Evolutionary conservation across 768 basidiomycete species (phyloP).

Genomic region (Boletus fagicola): DNA sequence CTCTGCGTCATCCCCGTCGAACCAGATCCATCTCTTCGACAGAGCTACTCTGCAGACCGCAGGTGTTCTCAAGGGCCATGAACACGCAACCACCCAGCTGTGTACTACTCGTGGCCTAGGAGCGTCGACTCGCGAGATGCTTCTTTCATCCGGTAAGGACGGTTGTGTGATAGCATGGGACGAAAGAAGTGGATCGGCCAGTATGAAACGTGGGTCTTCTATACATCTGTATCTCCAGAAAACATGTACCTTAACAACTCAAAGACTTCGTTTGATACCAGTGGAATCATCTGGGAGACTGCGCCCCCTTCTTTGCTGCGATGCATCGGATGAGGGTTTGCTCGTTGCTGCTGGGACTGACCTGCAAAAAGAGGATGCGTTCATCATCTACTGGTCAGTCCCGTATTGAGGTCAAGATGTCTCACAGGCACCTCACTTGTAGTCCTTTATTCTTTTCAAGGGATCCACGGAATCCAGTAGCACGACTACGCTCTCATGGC

Average conservation of each 20-base stretch:
- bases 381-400: conserved; percentile 78
- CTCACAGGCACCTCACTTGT: conserved; percentile 3
- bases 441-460: conserved; percentile 37
- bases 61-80: conserved; percentile 56
- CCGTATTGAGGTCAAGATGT: background rate
- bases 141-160: conserved; percentile 70
- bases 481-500: conserved; percentile 70
- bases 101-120: conserved; percentile 43
- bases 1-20: conserved; percentile 57
- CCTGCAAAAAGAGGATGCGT: conserved; percentile 75
- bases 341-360: conserved; percentile 84
- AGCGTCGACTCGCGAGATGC: conserved; percentile 39
- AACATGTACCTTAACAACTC: conserved; percentile 36
- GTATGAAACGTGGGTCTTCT: conserved; percentile 57
- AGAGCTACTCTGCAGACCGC: conserved; percentile 48
- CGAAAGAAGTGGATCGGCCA: conserved; percentile 49
- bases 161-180: conserved; percentile 77
- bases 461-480: conserved; percentile 79
- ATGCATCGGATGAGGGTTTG: conserved; percentile 65
- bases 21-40: conserved; percentile 68
- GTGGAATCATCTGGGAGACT: conserved; percentile 48
- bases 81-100: conserved; percentile 54
- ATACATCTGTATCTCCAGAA: background rate
- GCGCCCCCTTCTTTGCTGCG: conserved; percentile 59
- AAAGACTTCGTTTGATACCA: conserved; percentile 33